phyloP scores from a whole-genome alignment of 2,329 filamentous ascomycete genomes.

The Zasmidium angulare region DNA sequence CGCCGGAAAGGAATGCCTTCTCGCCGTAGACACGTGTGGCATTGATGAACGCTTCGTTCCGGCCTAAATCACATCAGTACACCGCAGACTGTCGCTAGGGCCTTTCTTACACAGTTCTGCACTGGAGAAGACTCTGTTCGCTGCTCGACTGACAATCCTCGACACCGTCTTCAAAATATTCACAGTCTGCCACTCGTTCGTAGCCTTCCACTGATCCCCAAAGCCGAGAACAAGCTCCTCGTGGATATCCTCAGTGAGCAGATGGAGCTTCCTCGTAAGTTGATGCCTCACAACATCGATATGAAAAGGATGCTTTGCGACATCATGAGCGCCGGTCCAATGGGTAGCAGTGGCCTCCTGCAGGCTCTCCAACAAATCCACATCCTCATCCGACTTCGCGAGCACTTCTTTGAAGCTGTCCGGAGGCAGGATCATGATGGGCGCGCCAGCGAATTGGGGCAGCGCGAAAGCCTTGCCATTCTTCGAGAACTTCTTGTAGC shows the following conservation, averaged over 20 bases:
- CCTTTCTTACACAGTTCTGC: constrained; percentile 20
- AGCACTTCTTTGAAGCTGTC: constrained; percentile 15
- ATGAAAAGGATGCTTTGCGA: constrained; percentile 9
- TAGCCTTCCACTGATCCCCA: constrained; percentile 16
- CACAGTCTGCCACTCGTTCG: constrained; percentile 6
- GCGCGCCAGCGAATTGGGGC: constrained; percentile 19
- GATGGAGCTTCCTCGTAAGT: constrained; percentile 20
- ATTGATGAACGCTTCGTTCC: constrained; percentile 19
- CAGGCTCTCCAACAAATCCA: constrained; percentile 11
- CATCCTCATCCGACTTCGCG: constrained; percentile 16
- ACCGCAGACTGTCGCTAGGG: no score
- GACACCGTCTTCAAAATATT: constrained; percentile 7
- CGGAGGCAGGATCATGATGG: constrained; percentile 18
- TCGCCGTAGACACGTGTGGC: constrained; percentile 12
- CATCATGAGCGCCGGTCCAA: constrained; percentile 14
- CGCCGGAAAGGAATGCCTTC: constrained; percentile 6
- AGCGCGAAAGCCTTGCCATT: constrained; percentile 18
- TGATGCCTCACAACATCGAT: constrained; percentile 17
- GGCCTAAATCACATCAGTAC: constrained; percentile 1
- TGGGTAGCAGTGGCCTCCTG: constrained; percentile 12
- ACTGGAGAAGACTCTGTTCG: constrained; percentile 23
- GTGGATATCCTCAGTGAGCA: constrained; percentile 17
- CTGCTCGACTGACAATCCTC: constrained; percentile 20
- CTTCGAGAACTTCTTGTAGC: constrained; percentile 12
- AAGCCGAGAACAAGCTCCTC: constrained; percentile 17